A percentile compares a stretch with the other conserved stretches of the same genome.
Conservation (phyloP, 1,284 basidiomycete species). For the Pascua guehoae region DNA sequence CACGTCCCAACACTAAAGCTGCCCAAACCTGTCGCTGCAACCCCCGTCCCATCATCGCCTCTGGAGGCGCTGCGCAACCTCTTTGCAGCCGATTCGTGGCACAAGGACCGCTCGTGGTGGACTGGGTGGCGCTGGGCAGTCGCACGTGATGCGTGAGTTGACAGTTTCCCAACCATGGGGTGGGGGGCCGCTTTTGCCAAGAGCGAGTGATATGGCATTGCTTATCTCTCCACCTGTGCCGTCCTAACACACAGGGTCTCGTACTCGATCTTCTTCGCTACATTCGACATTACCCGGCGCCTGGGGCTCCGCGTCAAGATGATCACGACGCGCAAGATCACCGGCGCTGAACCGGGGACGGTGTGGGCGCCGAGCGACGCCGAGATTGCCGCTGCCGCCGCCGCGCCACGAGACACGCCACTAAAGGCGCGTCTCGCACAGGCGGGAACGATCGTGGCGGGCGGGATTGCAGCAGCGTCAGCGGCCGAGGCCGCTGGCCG, state of each 20-base stretch:
- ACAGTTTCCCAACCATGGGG: neutral
- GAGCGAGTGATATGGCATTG: too few species aligned
- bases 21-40: neutral
- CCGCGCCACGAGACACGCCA: slow-evolving; percentile 23
- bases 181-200: too few species aligned
- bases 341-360: neutral
- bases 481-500: slow-evolving; percentile 39
- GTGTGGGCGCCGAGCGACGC: neutral
- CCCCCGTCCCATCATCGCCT: slow-evolving; percentile 23
- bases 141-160: slow-evolving; percentile 36
- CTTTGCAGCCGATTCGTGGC: slow-evolving; percentile 35
- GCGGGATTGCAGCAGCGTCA: slow-evolving; percentile 41
- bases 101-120: slow-evolving; percentile 40
- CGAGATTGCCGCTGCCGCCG: slow-evolving; percentile 2
- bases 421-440: slow-evolving; percentile 44
- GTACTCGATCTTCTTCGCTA: slow-evolving; percentile 48
- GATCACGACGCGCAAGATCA: neutral
- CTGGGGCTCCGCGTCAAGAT: slow-evolving; percentile 41
- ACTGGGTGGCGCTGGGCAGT: slow-evolving; percentile 45
- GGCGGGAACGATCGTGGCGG: slow-evolving; percentile 43
- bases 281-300: slow-evolving; percentile 46
- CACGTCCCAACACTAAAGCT: slow-evolving; percentile 23
- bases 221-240: too few species aligned
- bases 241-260: slow-evolving; percentile 24
- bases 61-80: slow-evolving; percentile 35